Percentiles rank a stretch among this genome's conserved stretches.
Evolutionary conservation across 805 yeast genomes (phyloP).

Genomic region (Saccharomycodes ludwigii): DNA sequence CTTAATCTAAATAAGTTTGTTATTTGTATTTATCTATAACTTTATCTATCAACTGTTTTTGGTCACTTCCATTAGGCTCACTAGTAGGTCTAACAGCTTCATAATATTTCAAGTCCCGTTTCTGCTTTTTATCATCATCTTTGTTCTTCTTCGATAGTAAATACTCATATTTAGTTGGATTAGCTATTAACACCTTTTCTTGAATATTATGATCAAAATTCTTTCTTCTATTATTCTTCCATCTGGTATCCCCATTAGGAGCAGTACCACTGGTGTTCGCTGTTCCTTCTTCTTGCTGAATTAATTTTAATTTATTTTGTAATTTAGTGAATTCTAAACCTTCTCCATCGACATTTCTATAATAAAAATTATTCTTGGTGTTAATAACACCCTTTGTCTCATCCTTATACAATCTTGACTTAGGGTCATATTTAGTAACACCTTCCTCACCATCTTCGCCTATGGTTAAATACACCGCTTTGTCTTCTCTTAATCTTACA

Average conservation of each 20-base stretch:
- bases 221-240: slow-evolving; percentile 17
- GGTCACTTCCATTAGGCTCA: too few species aligned
- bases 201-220: too few species aligned
- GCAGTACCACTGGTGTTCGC: slow-evolving; percentile 11
- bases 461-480: slow-evolving; percentile 49
- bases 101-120: slow-evolving; percentile 2
- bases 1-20: too few species aligned
- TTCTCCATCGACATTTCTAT: slow-evolving; percentile 42
- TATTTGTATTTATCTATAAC: too few species aligned
- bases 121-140: slow-evolving; percentile 1
- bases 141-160: slow-evolving; percentile 10
- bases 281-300: slow-evolving; percentile 35
- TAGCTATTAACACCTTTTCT: slow-evolving; percentile 23
- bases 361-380: slow-evolving; percentile 35
- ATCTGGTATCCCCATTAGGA: slow-evolving; percentile 15
- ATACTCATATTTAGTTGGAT: slow-evolving; percentile 23
- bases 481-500: slow-evolving; percentile 60
- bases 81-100: slow-evolving; percentile 1
- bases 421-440: slow-evolving; percentile 45
- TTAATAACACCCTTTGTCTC: slow-evolving; percentile 24
- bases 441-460: slow-evolving; percentile 21
- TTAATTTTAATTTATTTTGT: slow-evolving; percentile 30
- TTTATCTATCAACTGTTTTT: too few species aligned
- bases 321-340: slow-evolving; percentile 31
- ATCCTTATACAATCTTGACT: slow-evolving; percentile 26